A percentile compares a stretch with the other conserved stretches of the same genome.
These are phyloP conservation scores for Cercospora berteroae DNA, from an alignment of 2,329 filamentous ascomycete genomes.

Conservation along the genomic window DNA sequence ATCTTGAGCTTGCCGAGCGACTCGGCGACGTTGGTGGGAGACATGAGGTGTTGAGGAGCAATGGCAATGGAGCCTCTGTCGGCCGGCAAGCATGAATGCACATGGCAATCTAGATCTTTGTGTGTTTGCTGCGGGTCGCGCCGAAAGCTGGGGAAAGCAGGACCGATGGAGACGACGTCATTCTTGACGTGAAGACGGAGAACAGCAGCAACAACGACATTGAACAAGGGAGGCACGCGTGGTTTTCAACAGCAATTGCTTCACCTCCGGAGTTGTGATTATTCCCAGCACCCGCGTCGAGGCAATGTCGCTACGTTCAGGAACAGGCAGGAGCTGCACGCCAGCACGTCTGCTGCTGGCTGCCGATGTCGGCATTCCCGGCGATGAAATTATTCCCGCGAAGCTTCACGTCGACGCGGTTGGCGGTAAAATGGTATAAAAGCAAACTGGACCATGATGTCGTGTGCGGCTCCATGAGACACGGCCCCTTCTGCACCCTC, in stretches of 20 bases:
- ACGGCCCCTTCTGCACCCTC: not conserved
- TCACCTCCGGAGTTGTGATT: not conserved
- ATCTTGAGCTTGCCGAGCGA: conserved; percentile 38
- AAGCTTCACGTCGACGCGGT: conserved; percentile 16
- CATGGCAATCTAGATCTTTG: not conserved
- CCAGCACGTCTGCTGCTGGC: not conserved
- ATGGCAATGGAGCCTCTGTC: not conserved
- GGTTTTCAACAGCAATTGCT: not conserved
- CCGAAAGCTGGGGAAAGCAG: not conserved
- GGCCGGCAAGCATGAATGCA: not conserved
- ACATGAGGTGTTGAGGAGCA: conserved; percentile 12
- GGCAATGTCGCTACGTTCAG: not conserved
- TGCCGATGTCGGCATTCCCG: conserved; percentile 13
- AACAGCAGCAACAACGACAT: not conserved
- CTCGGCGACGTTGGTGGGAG: conserved; percentile 24
- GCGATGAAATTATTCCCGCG: conserved; percentile 13
- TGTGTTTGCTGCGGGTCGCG: conserved; percentile 1
- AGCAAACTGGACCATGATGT: conserved; percentile 15
- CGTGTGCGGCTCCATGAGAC: not conserved
- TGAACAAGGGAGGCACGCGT: not conserved
- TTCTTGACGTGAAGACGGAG: not conserved
- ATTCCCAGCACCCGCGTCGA: not conserved
- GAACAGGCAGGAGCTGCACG: conserved; percentile 9
- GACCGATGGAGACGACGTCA: not conserved
- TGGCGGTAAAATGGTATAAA: conserved; percentile 19